These are phyloP conservation scores for Lasiosphaeris hirsuta DNA, from an alignment of 495 filamentous ascomycete genomes.

Conservation along the genomic window DNA sequence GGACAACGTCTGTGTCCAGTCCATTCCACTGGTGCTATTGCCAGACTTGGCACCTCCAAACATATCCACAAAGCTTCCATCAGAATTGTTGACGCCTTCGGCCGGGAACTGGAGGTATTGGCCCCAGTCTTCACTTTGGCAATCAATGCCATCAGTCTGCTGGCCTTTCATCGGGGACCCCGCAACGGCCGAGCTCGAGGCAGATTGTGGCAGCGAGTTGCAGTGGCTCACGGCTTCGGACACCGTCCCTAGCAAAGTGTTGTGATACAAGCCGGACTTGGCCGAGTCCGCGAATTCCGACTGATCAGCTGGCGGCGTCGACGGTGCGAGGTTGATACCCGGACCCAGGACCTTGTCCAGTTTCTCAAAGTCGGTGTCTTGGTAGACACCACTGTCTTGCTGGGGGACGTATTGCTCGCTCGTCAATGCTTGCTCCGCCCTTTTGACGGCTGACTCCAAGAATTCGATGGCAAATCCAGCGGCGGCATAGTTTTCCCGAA, in stretches of 20 bases:
- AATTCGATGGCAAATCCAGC: slow-evolving; percentile 85
- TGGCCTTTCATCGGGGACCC: too few relatives aligned
- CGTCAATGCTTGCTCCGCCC: slow-evolving; percentile 41
- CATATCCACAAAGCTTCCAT: slow-evolving; percentile 25
- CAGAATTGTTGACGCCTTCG: slow-evolving; percentile 27
- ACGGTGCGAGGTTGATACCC: too few relatives aligned
- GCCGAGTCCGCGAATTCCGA: too few relatives aligned
- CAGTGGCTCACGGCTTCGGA: not conserved
- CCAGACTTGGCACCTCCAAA: not conserved
- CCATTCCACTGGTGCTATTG: not conserved
- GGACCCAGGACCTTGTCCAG: too few relatives aligned
- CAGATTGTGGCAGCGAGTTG: slow-evolving; percentile 33
- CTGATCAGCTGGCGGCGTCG: too few relatives aligned
- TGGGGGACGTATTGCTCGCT: slow-evolving; percentile 46
- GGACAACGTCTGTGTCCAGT: not conserved
- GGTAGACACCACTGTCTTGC: slow-evolving; percentile 9
- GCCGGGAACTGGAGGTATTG: slow-evolving; percentile 44
- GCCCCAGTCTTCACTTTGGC: slow-evolving; percentile 36
- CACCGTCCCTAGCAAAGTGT: not conserved
- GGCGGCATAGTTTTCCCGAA: slow-evolving; percentile 80
- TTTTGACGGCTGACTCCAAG: slow-evolving; percentile 77
- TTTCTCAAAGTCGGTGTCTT: too few relatives aligned
- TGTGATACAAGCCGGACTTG: too few relatives aligned
- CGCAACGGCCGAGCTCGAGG: slow-evolving; percentile 3
- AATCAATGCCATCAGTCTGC: not conserved